Base-by-base conservation (phyloP, 768 basidiomycete genomes). In the Cystoderma amianthinum region DNA sequence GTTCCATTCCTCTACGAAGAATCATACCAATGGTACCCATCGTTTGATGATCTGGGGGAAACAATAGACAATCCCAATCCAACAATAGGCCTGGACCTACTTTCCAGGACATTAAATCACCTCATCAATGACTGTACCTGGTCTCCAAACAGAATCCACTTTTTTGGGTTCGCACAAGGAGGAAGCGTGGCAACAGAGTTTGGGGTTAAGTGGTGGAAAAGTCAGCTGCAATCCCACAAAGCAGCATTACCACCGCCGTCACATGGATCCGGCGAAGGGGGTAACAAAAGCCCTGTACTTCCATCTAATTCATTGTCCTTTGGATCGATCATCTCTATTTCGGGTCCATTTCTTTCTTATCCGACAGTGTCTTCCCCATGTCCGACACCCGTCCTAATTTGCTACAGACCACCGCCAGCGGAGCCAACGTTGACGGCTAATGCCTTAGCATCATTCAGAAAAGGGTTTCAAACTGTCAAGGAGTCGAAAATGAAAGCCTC, bases 141-240 rank as follows among this genome's bases (percentile, higher is more conserved):
- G 92, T 65, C 79, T 4, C 51, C 70, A 0, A 44, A 74, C 7
- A 67, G 72, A n/a, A 82, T 96, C 30, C 92, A 96, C 55, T 54
- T 92, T 35, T 86, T 94, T 43, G 92, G 92, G 2, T 96, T 89
- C 48, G 86, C 76, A 0, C 92, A 96, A 58, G 92, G 92, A 1
- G 93, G 88, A 0, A 81, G 71, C 15, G 74, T 91, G 23, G 87
- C 80, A 1, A 72, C 68, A 2, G 91, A 96, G 59, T 67, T 78
- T 39, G 74, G 72, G 1, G 52, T 89, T 4, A 52, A 61, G 23
- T 73, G 68, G 63, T 85, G 80, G 76, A 77, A 64, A 47, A 48
- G 53, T 43, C 61, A 59, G 43, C 36, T 58, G 20, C 47, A 53
- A 39, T 44, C 41, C 18, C 42, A 40, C 23, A 47, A 54, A 47